Percentiles rank a stretch among this genome's conserved stretches.
phyloP scores from a whole-genome alignment of 2,329 filamentous ascomycete species.

The Beauveria bassiana region DNA sequence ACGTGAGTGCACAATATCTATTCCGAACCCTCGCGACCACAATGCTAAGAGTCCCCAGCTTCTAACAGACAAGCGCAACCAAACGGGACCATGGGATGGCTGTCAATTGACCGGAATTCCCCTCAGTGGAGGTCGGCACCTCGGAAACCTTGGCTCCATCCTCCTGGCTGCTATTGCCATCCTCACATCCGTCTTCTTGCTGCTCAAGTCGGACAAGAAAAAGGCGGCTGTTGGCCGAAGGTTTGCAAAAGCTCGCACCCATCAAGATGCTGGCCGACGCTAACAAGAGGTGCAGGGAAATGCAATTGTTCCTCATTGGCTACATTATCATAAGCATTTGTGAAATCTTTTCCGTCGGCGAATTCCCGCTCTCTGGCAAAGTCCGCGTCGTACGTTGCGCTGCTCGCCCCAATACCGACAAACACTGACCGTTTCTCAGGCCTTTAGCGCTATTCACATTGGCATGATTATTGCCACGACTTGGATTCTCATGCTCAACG shows the following conservation, averaged over 20 bases:
- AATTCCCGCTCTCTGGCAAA: slow-evolving; percentile 64
- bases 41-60: slow-evolving; percentile 40
- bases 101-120: slow-evolving; percentile 71
- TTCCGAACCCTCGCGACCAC: not conserved
- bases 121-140: slow-evolving; percentile 54
- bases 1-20: slow-evolving; percentile 48
- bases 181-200: slow-evolving; percentile 53
- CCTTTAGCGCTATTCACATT: slow-evolving; percentile 83
- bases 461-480: slow-evolving; percentile 80
- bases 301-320: slow-evolving; percentile 84
- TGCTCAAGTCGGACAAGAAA: slow-evolving; percentile 80
- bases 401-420: not conserved
- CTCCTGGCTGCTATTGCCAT: slow-evolving; percentile 74
- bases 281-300: slow-evolving; percentile 56
- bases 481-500: slow-evolving; percentile 90
- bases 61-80: slow-evolving; percentile 52
- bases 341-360: slow-evolving; percentile 93
- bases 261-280: not conserved
- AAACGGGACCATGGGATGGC: slow-evolving; percentile 54
- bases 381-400: slow-evolving; percentile 65
- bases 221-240: slow-evolving; percentile 88
- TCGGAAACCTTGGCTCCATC: slow-evolving; percentile 92
- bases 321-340: slow-evolving; percentile 87
- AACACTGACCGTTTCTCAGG: slow-evolving; percentile 40
- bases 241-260: slow-evolving; percentile 37